Percentiles rank a stretch among this genome's conserved stretches.
Conservation (phyloP, 2,329 filamentous ascomycete species). For the Xylaria sp. region DNA sequence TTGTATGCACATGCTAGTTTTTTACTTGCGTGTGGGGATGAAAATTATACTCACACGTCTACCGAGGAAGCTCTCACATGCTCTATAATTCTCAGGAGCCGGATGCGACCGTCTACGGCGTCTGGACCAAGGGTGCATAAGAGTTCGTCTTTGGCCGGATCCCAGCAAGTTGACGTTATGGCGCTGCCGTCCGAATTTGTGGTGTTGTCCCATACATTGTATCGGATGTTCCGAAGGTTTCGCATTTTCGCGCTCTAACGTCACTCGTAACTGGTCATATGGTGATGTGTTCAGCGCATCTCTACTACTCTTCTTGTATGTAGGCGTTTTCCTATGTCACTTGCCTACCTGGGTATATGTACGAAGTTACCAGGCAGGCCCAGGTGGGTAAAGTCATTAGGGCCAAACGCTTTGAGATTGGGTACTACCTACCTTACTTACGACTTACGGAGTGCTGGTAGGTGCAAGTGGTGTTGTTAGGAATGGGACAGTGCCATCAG, state of each 20-base stretch:
- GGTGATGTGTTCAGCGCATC: conserved; percentile 25
- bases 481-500: conserved; percentile 23
- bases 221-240: conserved; percentile 83
- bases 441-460: too few species aligned
- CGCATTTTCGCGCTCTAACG: conserved; percentile 69
- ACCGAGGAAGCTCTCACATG: conserved; percentile 51
- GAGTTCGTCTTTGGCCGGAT: conserved; percentile 78
- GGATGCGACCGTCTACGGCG: conserved; percentile 73
- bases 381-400: conserved; percentile 13
- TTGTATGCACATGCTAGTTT: background rate
- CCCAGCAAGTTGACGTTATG: conserved; percentile 86
- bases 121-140: conserved; percentile 88
- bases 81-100: conserved; percentile 69
- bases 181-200: conserved; percentile 59
- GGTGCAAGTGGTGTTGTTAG: background rate
- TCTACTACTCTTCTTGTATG: conserved; percentile 5
- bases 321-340: conserved; percentile 18
- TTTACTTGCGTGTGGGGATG: background rate
- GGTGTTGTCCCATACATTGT: conserved; percentile 70
- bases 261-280: conserved; percentile 13
- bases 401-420: conserved; percentile 26
- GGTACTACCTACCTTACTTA: too few species aligned
- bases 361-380: conserved; percentile 1
- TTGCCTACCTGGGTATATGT: conserved; percentile 1
- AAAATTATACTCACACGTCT: conserved; percentile 52